Conservation (phyloP, 345 rosid species). For the Barbarea vulgaris region DNA sequence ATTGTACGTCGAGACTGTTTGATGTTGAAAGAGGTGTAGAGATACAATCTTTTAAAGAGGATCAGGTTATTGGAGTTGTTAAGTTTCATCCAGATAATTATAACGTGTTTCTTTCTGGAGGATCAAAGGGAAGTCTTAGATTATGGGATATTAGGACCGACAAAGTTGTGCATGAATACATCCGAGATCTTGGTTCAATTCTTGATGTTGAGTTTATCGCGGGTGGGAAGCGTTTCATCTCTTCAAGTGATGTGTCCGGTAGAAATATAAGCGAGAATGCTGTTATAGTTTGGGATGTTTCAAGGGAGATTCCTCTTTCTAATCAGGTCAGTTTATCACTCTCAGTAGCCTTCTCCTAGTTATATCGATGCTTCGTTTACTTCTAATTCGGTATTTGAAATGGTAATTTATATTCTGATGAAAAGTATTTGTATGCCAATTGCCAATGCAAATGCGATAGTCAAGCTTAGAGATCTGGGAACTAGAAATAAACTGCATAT, state of each 20-base stretch:
- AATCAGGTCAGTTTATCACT: slow-evolving; percentile 61
- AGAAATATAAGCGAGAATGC: slow-evolving; percentile 79
- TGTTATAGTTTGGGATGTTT: slow-evolving; percentile 74
- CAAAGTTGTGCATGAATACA: slow-evolving; percentile 58
- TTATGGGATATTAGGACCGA: slow-evolving; percentile 80
- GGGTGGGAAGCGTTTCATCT: slow-evolving; percentile 69
- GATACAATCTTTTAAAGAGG: slow-evolving; percentile 63
- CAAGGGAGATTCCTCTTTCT: slow-evolving; percentile 74
- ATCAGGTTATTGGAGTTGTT: slow-evolving; percentile 64
- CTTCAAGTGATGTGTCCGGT: slow-evolving; percentile 78
- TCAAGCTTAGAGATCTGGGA: not conserved
- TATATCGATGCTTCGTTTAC: slow-evolving; percentile 11
- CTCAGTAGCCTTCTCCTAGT: not conserved
- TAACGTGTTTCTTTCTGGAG: slow-evolving; percentile 84
- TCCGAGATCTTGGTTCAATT: slow-evolving; percentile 63
- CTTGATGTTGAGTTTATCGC: slow-evolving; percentile 77
- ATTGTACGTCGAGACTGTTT: slow-evolving; percentile 63
- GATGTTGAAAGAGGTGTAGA: slow-evolving; percentile 81
- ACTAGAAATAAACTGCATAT: too few relatives aligned
- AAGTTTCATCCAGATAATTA: slow-evolving; percentile 66
- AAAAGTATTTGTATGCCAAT: not conserved
- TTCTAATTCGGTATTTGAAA: not conserved
- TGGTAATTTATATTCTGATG: not conserved
- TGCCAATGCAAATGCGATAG: not conserved
- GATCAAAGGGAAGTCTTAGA: slow-evolving; percentile 68